Evolutionary conservation across 768 basidiomycete species (phyloP).

Genomic region (Pluteus cervinus): DNA sequence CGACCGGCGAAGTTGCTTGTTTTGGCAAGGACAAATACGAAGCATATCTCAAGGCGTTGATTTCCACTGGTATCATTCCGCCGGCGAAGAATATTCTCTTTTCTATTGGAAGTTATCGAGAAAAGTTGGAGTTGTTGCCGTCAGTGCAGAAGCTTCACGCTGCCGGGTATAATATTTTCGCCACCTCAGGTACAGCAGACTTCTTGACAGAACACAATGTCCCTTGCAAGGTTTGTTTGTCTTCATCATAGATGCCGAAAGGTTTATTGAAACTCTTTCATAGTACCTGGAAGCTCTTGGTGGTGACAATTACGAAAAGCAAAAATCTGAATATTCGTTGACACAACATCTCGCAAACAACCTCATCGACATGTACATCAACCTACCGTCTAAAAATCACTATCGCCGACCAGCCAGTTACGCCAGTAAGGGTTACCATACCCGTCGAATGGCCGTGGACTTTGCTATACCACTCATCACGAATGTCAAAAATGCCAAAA

Average conservation of each 20-base stretch:
- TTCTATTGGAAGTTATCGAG: conserved; percentile 94
- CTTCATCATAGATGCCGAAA: neutral
- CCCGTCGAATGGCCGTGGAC: conserved; percentile 98
- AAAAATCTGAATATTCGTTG: conserved; percentile 96
- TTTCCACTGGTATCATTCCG: conserved; percentile 90
- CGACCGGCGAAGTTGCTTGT: conserved; percentile 98
- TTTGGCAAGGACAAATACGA: conserved; percentile 98
- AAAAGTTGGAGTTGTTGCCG: conserved; percentile 94
- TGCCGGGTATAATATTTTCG: conserved; percentile 94
- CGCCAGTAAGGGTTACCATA: conserved; percentile 93
- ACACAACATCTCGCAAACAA: conserved; percentile 96
- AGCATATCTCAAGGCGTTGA: conserved; percentile 94
- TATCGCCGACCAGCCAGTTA: conserved; percentile 97
- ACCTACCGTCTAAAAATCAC: conserved; percentile 95
- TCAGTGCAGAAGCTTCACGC: conserved; percentile 92
- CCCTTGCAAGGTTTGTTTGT: conserved; percentile 74
- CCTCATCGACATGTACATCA: conserved; percentile 99
- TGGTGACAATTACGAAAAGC: conserved; percentile 65
- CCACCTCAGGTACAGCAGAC: conserved; percentile 94
- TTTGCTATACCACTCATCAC: conserved; percentile 97
- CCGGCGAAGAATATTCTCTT: conserved; percentile 98
- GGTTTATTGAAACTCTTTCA: conserved; percentile 2
- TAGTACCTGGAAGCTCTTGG: conserved; percentile 88
- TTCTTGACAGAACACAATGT: conserved; percentile 97
- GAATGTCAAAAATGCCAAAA: conserved; percentile 97